Percentiles rank a stretch among this genome's conserved stretches.
Evolutionary conservation across 495 filamentous ascomycete species (phyloP).

Genomic region (Neurospora sp.): DNA sequence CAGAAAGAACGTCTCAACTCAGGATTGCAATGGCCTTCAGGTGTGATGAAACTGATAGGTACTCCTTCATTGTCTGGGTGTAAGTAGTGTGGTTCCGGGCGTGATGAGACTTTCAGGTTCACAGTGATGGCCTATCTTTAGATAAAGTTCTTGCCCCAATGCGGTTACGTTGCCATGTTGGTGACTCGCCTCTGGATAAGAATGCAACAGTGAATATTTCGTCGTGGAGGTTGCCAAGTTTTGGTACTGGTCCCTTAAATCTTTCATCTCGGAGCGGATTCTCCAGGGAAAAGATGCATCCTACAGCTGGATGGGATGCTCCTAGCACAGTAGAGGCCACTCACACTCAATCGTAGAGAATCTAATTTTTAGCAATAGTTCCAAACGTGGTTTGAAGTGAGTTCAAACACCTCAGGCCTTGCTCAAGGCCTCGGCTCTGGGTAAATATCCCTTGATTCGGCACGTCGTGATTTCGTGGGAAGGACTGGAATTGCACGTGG

Average conservation of each 20-base stretch:
- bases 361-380: background rate
- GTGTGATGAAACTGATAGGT: background rate
- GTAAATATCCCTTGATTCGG: background rate
- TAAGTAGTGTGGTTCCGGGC: background rate
- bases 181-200: background rate
- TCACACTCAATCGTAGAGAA: background rate
- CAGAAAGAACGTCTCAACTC: background rate
- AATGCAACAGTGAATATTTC: background rate
- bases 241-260: background rate
- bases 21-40: background rate
- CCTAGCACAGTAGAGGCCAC: background rate
- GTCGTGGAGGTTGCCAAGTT: background rate
- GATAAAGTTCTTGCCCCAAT: background rate
- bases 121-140: background rate
- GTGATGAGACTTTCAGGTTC: background rate
- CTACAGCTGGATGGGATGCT: background rate
- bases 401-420: background rate
- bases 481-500: background rate
- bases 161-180: background rate
- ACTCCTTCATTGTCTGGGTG: background rate
- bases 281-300: background rate
- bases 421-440: background rate
- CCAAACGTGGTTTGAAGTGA: background rate
- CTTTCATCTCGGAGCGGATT: background rate
- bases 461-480: background rate